Percentiles rank a stretch among this genome's conserved stretches.
Evolutionary conservation across 768 basidiomycete genomes (phyloP).

Genomic region (Xerocomellus amylosporus): DNA sequence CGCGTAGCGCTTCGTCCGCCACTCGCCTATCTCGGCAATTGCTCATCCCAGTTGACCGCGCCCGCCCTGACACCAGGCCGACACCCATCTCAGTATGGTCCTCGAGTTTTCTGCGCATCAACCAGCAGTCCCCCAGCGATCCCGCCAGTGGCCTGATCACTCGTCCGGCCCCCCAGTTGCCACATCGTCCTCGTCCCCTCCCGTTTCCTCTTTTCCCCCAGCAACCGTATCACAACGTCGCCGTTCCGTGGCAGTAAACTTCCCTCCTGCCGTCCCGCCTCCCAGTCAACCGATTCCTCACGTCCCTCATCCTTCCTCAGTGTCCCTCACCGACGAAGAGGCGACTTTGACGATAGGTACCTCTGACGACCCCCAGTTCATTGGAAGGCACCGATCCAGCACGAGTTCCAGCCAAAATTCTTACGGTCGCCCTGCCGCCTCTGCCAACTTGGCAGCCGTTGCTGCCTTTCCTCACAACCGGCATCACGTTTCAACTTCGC

Average conservation of each 20-base stretch:
- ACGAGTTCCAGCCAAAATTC: slow-evolving; percentile 35
- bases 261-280: slow-evolving; percentile 67
- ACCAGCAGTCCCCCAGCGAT: slow-evolving; percentile 26
- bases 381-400: slow-evolving; percentile 35
- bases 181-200: slow-evolving; percentile 33
- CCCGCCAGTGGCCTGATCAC: slow-evolving; percentile 36
- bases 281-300: slow-evolving; percentile 74
- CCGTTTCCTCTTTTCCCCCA: slow-evolving; percentile 31
- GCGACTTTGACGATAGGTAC: slow-evolving; percentile 21
- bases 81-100: slow-evolving; percentile 25
- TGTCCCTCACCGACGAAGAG: slow-evolving; percentile 18
- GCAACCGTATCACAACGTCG: slow-evolving; percentile 46
- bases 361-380: slow-evolving; percentile 29
- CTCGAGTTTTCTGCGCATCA: slow-evolving; percentile 31
- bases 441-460: slow-evolving; percentile 55
- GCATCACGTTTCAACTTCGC: slow-evolving; percentile 31
- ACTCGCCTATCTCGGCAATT: slow-evolving; percentile 9
- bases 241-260: slow-evolving; percentile 64
- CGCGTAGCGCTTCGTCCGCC: slow-evolving; percentile 8
- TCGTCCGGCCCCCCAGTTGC: slow-evolving; percentile 17
- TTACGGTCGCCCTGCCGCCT: slow-evolving; percentile 35
- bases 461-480: slow-evolving; percentile 60
- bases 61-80: not conserved
- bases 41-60: not conserved
- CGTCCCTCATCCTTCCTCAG: slow-evolving; percentile 42